Evolutionary conservation across 179 eudicot species (phyloP).

Genomic region (Camellia oleifera): DNA sequence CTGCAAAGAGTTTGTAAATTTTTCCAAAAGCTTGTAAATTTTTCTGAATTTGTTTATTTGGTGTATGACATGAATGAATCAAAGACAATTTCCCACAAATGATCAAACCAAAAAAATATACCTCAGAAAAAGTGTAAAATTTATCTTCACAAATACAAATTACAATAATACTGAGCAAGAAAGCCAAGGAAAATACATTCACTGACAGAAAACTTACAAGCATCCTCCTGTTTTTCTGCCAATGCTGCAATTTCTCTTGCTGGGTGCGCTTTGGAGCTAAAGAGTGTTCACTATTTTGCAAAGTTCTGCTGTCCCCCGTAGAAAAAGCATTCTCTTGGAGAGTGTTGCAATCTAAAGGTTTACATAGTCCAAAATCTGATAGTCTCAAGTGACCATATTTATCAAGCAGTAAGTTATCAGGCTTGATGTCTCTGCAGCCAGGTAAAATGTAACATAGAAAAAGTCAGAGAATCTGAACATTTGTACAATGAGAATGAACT

Average conservation of each 20-base stretch:
- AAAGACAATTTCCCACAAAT: not conserved
- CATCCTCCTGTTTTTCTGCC: conserved; percentile 66
- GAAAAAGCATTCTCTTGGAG: conserved; percentile 49
- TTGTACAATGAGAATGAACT: not conserved
- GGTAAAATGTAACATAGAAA: not conserved
- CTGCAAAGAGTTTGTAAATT: not conserved
- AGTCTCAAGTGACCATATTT: conserved; percentile 60
- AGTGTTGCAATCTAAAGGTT: conserved; percentile 61
- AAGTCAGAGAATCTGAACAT: not conserved
- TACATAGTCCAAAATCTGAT: conserved; percentile 69
- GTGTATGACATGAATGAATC: not conserved
- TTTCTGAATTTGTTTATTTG: conserved; percentile 9
- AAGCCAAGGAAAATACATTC: not conserved
- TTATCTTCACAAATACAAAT: not conserved
- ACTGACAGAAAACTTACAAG: conserved; percentile 34
- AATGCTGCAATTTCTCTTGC: conserved; percentile 61
- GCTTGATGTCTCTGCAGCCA: conserved; percentile 59
- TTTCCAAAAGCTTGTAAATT: not conserved
- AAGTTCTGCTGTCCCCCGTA: conserved; percentile 34
- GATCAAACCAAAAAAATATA: not conserved
- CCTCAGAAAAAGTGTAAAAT: not conserved
- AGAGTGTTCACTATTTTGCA: conserved; percentile 43
- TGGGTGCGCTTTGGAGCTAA: conserved; percentile 49
- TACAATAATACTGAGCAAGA: not conserved
- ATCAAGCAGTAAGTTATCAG: conserved; percentile 66